A percentile compares a stretch with the other conserved stretches of the same genome.
These are phyloP conservation scores for Gaertneriomyces sp. DNA, from an alignment of 192 early-diverging fungal species.

Conservation along the genomic window DNA sequence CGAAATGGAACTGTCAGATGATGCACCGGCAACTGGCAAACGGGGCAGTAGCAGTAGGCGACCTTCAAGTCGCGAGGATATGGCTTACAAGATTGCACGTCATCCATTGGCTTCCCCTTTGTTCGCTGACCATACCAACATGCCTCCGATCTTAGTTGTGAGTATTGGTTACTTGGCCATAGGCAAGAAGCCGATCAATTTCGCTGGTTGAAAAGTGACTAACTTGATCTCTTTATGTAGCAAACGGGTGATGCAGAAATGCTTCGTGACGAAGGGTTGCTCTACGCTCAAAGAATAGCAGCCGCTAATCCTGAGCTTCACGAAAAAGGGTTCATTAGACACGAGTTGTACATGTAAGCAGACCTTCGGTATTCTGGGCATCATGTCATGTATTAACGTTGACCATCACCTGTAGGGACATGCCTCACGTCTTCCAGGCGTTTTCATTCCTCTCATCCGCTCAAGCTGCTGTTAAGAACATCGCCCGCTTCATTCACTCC, in stretches of 20 bases:
- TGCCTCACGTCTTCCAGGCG: constrained; percentile 11
- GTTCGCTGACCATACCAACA: constrained; percentile 28
- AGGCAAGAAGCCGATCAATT: too few relatives aligned
- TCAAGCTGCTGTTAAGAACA: neutral
- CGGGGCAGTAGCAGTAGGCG: neutral
- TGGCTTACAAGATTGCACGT: constrained; percentile 22
- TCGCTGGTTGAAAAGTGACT: too few relatives aligned
- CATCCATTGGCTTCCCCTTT: constrained; percentile 47
- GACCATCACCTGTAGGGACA: neutral
- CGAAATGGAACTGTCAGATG: too few relatives aligned
- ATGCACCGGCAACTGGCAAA: too few relatives aligned
- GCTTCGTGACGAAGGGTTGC: constrained; percentile 42
- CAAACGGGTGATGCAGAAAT: constrained; percentile 43
- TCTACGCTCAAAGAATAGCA: constrained; percentile 25
- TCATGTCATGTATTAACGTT: too few relatives aligned
- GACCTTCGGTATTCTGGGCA: too few relatives aligned
- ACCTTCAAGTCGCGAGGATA: neutral
- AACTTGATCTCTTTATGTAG: neutral
- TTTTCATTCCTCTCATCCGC: neutral
- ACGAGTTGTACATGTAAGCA: neutral
- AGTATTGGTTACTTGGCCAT: neutral
- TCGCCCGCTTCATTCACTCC: neutral
- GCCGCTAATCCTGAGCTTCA: constrained; percentile 6
- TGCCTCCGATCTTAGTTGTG: constrained; percentile 41
- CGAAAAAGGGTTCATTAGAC: neutral